A percentile compares a stretch with the other conserved stretches of the same genome.
Evolutionary conservation across 352 stramenopile species (phyloP).

Genomic region (Achlya hypogyna): DNA sequence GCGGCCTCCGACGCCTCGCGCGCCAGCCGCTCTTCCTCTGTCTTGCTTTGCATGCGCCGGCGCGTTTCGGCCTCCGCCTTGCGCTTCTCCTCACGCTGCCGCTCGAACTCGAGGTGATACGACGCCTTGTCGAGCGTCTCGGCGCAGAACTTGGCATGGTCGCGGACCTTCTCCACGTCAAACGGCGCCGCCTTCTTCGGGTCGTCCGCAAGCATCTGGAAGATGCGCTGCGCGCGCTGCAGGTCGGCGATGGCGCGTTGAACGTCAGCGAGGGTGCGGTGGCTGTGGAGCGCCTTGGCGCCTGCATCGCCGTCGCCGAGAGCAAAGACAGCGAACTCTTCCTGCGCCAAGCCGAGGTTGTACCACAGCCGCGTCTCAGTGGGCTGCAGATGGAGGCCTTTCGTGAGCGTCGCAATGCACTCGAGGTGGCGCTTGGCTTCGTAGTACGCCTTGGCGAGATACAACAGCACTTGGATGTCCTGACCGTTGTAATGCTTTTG

Average conservation of each 20-base stretch:
- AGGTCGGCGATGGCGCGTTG: constrained; percentile 79
- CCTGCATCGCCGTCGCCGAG: constrained; percentile 56
- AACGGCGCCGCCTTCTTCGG: constrained; percentile 73
- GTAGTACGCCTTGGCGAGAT: constrained; percentile 84
- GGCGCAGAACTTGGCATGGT: constrained; percentile 81
- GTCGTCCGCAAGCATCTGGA: constrained; percentile 54
- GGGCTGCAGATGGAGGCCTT: constrained; percentile 65
- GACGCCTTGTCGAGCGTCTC: constrained; percentile 81
- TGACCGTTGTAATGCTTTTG: constrained; percentile 86
- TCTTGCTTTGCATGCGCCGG: constrained; percentile 51
- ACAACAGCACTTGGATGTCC: constrained; percentile 70
- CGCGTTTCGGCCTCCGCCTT: constrained; percentile 72
- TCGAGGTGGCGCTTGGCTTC: constrained; percentile 84
- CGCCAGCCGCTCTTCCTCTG: constrained; percentile 66
- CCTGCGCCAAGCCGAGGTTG: constrained; percentile 75
- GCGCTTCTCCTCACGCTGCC: constrained; percentile 78
- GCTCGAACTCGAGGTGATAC: constrained; percentile 85
- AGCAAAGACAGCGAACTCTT: constrained; percentile 80
- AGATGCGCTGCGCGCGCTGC: constrained; percentile 75
- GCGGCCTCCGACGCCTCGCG: constrained; percentile 43
- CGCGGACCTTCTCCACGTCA: constrained; percentile 79
- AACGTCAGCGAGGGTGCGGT: constrained; percentile 82
- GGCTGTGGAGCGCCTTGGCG: constrained; percentile 29
- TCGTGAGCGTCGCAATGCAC: constrained; percentile 76
- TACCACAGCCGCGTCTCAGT: constrained; percentile 79